A percentile compares a stretch with the other conserved stretches of the same genome.
These are phyloP conservation scores for Wickerhamiella lipophila DNA, from an alignment of 805 yeast species.

Conservation along the genomic window DNA sequence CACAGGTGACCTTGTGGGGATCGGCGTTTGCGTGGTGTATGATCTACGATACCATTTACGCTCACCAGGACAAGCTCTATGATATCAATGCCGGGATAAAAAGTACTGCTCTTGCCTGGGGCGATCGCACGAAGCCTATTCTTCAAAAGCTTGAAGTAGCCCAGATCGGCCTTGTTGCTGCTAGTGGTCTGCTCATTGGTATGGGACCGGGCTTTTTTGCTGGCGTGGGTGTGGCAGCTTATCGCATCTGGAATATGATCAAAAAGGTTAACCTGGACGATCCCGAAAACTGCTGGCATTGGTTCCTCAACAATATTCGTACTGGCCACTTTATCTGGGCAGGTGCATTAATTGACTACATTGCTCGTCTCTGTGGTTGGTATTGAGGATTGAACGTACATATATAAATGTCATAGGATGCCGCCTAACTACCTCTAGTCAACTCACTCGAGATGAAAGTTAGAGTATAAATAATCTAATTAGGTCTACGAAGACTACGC, in stretches of 20 bases:
- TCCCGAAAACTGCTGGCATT: conserved; percentile 72
- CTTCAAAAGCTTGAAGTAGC: conserved; percentile 49
- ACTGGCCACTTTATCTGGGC: conserved; percentile 36
- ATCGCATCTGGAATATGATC: conserved; percentile 57
- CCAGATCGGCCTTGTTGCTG: conserved; percentile 50
- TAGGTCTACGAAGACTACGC: conserved; percentile 7
- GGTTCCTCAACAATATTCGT: conserved; percentile 61
- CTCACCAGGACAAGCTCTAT: conserved; percentile 89
- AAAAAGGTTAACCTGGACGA: conserved; percentile 61
- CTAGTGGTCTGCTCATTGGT: conserved; percentile 63
- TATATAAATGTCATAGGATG: too few relatives aligned
- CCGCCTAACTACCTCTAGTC: too few relatives aligned
- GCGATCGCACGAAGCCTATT: conserved; percentile 57
- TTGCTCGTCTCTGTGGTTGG: conserved; percentile 11
- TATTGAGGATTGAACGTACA: too few relatives aligned
- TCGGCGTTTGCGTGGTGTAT: conserved; percentile 85
- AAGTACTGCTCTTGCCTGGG: conserved; percentile 95
- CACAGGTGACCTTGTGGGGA: conserved; percentile 64
- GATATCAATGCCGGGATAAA: conserved; percentile 86
- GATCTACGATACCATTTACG: conserved; percentile 92
- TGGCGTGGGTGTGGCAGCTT: conserved; percentile 55
- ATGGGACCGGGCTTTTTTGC: conserved; percentile 75
- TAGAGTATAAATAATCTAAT: conserved; percentile 4
- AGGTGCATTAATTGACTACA: conserved; percentile 31
- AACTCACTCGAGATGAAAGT: too few relatives aligned